These are phyloP conservation scores for Globisporangium recalcitrans DNA, from an alignment of 352 stramenopile genomes.

Conservation along the genomic window DNA sequence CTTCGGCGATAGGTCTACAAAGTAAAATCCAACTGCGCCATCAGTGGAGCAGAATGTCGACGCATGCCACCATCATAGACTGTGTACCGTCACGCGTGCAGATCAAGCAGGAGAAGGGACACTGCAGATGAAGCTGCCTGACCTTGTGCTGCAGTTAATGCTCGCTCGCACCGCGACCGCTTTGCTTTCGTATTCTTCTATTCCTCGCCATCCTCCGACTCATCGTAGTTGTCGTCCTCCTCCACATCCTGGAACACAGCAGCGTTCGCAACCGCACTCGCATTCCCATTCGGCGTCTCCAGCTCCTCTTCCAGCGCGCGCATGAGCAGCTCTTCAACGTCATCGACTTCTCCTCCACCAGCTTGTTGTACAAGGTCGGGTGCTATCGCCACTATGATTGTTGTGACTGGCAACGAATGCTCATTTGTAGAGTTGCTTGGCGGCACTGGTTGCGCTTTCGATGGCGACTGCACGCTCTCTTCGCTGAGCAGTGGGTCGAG, in stretches of 20 bases:
- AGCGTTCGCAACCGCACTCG: too few species aligned
- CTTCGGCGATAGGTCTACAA: background rate
- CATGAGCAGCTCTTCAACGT: conserved; percentile 13
- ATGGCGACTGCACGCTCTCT: background rate
- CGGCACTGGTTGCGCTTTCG: background rate
- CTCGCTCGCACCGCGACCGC: too few species aligned
- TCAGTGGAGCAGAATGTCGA: background rate
- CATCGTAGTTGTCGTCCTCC: conserved; percentile 30
- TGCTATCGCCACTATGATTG: background rate
- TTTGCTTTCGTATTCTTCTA: background rate
- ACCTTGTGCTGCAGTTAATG: background rate
- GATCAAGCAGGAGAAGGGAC: too few species aligned
- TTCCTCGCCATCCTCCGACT: conserved; percentile 9
- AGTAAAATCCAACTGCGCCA: too few species aligned
- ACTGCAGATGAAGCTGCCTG: too few species aligned
- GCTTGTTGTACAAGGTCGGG: background rate
- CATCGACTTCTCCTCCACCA: background rate
- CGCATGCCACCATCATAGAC: too few species aligned
- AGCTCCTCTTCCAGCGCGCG: conserved; percentile 18
- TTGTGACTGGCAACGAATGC: background rate
- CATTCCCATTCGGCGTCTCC: background rate
- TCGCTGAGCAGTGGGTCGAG: background rate
- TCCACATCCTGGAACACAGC: conserved; percentile 13
- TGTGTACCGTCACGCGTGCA: too few species aligned
- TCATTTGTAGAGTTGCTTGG: background rate